Base-by-base conservation (phyloP, 805 yeast genomes). In the Nakazawaea anatomiae region DNA sequence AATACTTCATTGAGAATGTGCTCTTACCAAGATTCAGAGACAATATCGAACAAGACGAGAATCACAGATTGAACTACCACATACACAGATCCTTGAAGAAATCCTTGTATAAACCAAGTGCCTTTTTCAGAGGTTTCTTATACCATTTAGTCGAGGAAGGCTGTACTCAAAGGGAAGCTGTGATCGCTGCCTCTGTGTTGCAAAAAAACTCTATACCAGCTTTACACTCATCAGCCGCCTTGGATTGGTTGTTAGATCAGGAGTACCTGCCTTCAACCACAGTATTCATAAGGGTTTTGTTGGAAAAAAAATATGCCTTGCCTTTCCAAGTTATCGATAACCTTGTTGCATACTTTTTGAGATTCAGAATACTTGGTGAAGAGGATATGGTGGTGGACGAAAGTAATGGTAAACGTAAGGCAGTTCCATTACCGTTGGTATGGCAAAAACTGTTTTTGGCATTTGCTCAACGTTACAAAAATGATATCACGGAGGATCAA, bases 401-500 rank as follows among this genome's bases (percentile, higher is more conserved):
- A 41, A 58, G 61, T 8, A 72, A 65, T 42, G 62, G 64, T 46
- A 69, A 69, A 18, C 67, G 73, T 46, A 63, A 58, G 42, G 62
- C 73, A n/a, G 82, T 85, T 29, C 79, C 78, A 46, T 75, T 94
- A 63, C 98, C 99, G 6, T 87, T 94, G 14, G 92, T 92, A 38
- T 94, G 99, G 98, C 98, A 95, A 67, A 96, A 92, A 67, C 92
- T 97, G 2, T 87, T 94, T 63, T 75, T 94, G 52, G 85, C 94
- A 1, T 94, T 94, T 72, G 96, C 97, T 36, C 97, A 91, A 71
- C 79, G 97, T 57, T 94, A 94, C 66, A 94, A 92, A 68, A 92
- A 94, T 64, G 99, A 94, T 74, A 89, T 94, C 53, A 94, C 99
- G n/a, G 96, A 89, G 60, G 99, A 94, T 65, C 99, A 94, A 74